A percentile compares a stretch with the other conserved stretches of the same genome.
Evolutionary conservation across 371 early-diverging fungal genomes (phyloP).

Genomic region (Haplosporangium sp.): DNA sequence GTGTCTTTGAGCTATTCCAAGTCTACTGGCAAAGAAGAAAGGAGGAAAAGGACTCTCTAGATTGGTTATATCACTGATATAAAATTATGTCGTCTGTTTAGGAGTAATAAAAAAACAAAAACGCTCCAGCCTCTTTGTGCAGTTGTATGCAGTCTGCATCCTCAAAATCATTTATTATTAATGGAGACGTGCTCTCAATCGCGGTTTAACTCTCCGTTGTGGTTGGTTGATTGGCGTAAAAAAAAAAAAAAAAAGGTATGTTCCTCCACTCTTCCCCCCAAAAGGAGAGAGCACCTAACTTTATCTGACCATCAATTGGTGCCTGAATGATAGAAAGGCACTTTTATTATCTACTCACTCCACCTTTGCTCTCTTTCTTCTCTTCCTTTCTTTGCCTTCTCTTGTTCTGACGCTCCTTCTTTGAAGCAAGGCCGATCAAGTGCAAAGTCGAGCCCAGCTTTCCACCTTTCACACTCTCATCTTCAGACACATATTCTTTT

Average conservation of each 20-base stretch:
- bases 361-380: neutral
- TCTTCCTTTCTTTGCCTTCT: neutral
- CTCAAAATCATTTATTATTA: no score
- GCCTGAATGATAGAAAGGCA: neutral
- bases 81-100: neutral
- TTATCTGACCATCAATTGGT: neutral
- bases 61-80: neutral
- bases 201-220: neutral
- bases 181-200: neutral
- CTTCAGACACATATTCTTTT: neutral
- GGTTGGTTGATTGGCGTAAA: neutral
- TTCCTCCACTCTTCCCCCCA: neutral
- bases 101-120: neutral
- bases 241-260: no score
- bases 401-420: conserved; percentile 4
- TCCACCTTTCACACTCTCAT: neutral
- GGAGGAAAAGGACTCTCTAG: conserved; percentile 1
- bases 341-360: neutral
- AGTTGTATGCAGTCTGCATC: no score
- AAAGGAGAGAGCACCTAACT: neutral
- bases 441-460: conserved; percentile 3
- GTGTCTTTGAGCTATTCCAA: neutral
- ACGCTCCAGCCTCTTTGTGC: neutral
- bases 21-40: neutral
- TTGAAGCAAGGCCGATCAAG: conserved; percentile 9